A percentile compares a stretch with the other conserved stretches of the same genome.
Conservation (phyloP, 1,284 basidiomycete species). For the Boletus mariae region DNA sequence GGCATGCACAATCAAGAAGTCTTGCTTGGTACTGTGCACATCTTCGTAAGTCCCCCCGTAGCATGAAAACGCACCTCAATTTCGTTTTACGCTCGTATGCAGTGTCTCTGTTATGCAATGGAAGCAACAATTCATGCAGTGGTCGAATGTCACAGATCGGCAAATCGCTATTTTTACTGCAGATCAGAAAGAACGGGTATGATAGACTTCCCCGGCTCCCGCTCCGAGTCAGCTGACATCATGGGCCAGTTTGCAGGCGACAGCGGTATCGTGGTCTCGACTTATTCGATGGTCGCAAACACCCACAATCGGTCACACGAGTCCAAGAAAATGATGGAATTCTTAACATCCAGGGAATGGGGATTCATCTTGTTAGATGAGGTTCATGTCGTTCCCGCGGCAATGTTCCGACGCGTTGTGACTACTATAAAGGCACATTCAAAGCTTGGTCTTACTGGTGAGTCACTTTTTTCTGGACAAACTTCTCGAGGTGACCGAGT, state of each 20-base stretch:
- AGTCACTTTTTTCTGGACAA: slow-evolving; percentile 5
- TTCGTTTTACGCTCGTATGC: slow-evolving; percentile 7
- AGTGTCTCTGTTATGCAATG: slow-evolving; percentile 98
- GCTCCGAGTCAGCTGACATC: slow-evolving; percentile 1
- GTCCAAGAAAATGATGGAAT: slow-evolving; percentile 99
- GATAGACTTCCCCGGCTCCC: slow-evolving; percentile 14
- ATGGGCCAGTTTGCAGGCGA: slow-evolving; percentile 78
- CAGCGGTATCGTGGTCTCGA: slow-evolving; percentile 94
- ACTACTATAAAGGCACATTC: slow-evolving; percentile 97
- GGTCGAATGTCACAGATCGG: slow-evolving; percentile 93
- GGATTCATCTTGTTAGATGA: slow-evolving; percentile 93
- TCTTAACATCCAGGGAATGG: slow-evolving; percentile 92
- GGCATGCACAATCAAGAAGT: slow-evolving; percentile 99
- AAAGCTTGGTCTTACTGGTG: slow-evolving; percentile 91
- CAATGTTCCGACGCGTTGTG: slow-evolving; percentile 94
- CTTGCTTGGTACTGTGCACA: slow-evolving; percentile 95
- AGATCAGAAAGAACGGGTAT: slow-evolving; percentile 91
- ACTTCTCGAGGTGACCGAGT: slow-evolving; percentile 8
- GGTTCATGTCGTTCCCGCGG: slow-evolving; percentile 95
- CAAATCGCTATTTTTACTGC: slow-evolving; percentile 96
- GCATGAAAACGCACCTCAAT: background rate
- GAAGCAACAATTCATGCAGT: slow-evolving; percentile 95
- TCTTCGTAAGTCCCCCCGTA: slow-evolving; percentile 70
- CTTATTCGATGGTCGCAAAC: slow-evolving; percentile 98
- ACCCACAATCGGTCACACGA: slow-evolving; percentile 94